Base-by-base conservation (phyloP, 2,329 filamentous ascomycete genomes). In the Dendryphion nanum region DNA sequence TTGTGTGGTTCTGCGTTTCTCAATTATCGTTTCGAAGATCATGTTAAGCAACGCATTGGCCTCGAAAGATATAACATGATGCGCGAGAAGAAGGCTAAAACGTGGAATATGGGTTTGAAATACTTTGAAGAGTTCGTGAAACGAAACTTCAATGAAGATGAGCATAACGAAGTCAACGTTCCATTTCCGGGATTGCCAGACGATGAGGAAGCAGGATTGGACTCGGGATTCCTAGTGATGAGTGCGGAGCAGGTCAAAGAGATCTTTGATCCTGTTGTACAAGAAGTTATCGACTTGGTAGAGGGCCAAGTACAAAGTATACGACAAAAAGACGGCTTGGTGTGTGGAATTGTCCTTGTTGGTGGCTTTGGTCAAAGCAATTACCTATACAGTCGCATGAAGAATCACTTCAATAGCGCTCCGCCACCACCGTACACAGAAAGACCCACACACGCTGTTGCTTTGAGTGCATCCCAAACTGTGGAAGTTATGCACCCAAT, bases 71-170 rank as follows among this genome's bases (percentile, higher is more conserved):
- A 89, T 55, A 79, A 83, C 19, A 79, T 82, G 64, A 89, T 91
- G 83, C 85, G 86, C 59, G 63, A 78, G 36, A 86, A 86, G 66
- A 89, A 89, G 63, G 78, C 77, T 3, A 89, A 86, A 65, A 87
- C 83, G 1, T 90, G 86, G 85, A 85, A 69, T 38, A 73, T 73
- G 69, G 86, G 82, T 2, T 70, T 90, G 35, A 78, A 81, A 38
- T 89, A 89, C 57, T 91, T 89, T 63, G 86, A 91, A 54, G 85
- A 90, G 57, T 89, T 88, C 58, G 85, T 91, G 12, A 91, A 91
- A 67, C 77, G 86, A 12, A 89, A 89, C 55, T 91, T 90, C 59
- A 84, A 86, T 57, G 83, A 86, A 53, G 84, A 88, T 32, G 85
- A 89, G 55, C 79, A 86, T 46, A 76, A 82, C 34, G 86, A 90